A percentile compares a stretch with the other conserved stretches of the same genome.
Evolutionary conservation across 1,284 basidiomycete species (phyloP).

Genomic region (Cystobasidium slooffiae): DNA sequence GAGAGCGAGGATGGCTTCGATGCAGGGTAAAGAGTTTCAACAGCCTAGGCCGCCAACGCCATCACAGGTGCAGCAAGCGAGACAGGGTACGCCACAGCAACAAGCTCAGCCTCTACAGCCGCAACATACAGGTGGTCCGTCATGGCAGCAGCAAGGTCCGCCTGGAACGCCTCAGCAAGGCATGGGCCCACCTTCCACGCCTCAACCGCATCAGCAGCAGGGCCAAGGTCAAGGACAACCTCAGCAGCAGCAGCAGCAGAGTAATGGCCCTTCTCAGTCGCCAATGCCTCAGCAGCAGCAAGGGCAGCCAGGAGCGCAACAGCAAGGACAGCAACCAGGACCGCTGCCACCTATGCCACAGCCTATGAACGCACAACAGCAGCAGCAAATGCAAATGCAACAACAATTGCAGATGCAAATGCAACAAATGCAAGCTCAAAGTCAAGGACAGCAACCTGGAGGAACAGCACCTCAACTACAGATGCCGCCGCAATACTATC

Average conservation of each 20-base stretch:
- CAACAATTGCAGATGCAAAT: constrained; percentile 15
- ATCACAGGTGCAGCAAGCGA: constrained; percentile 25
- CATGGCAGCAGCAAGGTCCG: constrained; percentile 5
- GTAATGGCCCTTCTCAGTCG: background rate
- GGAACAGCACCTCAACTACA: background rate
- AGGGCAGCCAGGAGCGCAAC: background rate
- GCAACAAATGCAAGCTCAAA: background rate
- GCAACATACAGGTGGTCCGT: background rate
- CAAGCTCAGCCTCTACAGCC: background rate
- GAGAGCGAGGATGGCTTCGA: constrained; percentile 14
- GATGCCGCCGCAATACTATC: constrained; percentile 17
- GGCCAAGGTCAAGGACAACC: background rate
- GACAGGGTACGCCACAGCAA: constrained; percentile 24
- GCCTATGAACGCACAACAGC: constrained; percentile 4
- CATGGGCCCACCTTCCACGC: background rate
- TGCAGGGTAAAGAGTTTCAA: constrained; percentile 16
- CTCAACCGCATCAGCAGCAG: background rate
- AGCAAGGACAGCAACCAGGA: constrained; percentile 10
- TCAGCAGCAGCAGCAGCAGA: background rate
- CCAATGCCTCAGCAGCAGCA: constrained; percentile 7
- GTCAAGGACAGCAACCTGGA: background rate
- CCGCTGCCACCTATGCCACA: constrained; percentile 13
- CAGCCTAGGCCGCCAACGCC: constrained; percentile 5
- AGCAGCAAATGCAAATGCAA: constrained; percentile 29
- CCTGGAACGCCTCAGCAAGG: constrained; percentile 3